phyloP scores from a whole-genome alignment of 305 asterid species.

The Fraxinus greggii region DNA sequence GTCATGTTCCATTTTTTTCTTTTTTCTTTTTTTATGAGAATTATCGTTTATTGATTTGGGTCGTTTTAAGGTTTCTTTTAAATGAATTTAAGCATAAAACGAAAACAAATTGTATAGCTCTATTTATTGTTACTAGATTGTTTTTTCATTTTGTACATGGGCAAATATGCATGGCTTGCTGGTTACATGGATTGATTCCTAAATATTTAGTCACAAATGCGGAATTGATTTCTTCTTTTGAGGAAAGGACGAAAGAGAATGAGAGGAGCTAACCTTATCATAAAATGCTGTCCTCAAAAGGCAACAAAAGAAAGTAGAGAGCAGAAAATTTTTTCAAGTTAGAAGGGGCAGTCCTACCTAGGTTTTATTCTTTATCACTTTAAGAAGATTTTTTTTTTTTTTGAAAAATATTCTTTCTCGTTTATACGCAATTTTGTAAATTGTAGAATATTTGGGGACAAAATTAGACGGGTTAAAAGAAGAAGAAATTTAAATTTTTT shows the following conservation, averaged over 20 bases:
- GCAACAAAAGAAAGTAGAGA: neutral
- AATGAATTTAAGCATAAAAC: neutral
- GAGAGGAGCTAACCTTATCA: neutral
- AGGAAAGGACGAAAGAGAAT: neutral
- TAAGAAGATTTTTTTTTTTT: neutral
- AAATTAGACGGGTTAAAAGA: neutral
- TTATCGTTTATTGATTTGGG: neutral
- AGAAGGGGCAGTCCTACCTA: neutral
- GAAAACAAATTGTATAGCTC: neutral
- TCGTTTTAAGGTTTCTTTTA: neutral
- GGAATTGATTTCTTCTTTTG: neutral
- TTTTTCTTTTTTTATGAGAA: neutral
- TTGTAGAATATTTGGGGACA: neutral
- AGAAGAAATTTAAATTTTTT: neutral
- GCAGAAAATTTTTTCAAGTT: neutral
- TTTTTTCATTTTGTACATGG: neutral
- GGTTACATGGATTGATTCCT: neutral
- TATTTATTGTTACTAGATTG: neutral
- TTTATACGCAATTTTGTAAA: neutral
- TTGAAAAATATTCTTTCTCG: neutral
- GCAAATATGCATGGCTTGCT: neutral
- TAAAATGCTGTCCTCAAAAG: neutral
- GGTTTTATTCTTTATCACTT: neutral
- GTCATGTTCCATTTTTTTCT: too few relatives aligned
- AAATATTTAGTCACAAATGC: neutral